Percentiles rank a stretch among this genome's conserved stretches.
These are phyloP conservation scores for Pseudognaphalium luteoalbum DNA, from an alignment of 129 eudicot species.

Conservation along the genomic window DNA sequence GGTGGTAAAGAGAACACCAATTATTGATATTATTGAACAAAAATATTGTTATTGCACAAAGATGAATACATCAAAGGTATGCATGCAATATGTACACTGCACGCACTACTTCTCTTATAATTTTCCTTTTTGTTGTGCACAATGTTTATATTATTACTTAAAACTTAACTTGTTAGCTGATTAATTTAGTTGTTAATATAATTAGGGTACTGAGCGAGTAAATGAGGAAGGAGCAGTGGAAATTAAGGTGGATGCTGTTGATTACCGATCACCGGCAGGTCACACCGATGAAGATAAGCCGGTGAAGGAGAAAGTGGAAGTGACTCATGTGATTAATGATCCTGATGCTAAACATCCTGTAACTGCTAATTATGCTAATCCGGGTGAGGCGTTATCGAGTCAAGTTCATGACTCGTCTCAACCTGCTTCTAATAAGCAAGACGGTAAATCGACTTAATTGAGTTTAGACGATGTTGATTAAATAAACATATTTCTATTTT, in stretches of 20 bases:
- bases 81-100: background rate
- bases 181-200: background rate
- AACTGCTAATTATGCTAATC: conserved; percentile 23
- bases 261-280: conserved; percentile 38
- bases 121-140: background rate
- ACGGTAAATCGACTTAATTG: background rate
- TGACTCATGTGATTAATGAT: conserved; percentile 25
- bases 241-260: conserved; percentile 42
- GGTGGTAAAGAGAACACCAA: too few species aligned
- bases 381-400: conserved; percentile 37
- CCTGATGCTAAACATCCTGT: background rate
- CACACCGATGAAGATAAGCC: conserved; percentile 24
- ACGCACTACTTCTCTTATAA: background rate
- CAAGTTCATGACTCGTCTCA: conserved; percentile 9
- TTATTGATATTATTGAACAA: background rate
- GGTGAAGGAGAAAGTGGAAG: conserved; percentile 32
- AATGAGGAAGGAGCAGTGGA: conserved; percentile 48
- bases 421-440: background rate
- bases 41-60: background rate
- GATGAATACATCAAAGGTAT: conserved; percentile 31
- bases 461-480: background rate
- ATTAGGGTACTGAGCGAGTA: conserved; percentile 39
- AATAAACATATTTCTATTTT: too few species aligned
- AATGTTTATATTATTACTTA: background rate
- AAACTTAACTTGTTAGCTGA: too few species aligned